Base-by-base conservation (phyloP, 2,329 filamentous ascomycete species). In the Aspergillus piperis region DNA sequence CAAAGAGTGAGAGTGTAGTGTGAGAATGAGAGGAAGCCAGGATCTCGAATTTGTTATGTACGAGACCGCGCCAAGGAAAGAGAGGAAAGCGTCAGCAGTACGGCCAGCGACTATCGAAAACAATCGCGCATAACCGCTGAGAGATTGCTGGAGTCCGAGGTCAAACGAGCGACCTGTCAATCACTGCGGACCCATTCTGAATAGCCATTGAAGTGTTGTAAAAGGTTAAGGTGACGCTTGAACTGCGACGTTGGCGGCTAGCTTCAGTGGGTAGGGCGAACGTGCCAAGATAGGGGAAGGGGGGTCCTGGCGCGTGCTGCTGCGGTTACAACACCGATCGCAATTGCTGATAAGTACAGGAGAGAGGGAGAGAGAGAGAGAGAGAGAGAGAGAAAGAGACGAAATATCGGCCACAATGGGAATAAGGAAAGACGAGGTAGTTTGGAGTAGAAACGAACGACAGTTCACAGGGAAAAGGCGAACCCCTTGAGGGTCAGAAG, bases 61-160 rank as follows among this genome's bases (percentile, higher is more conserved):
- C 60, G 51, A 23, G 56, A 60, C 39, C 17, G 32, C 52, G 48
- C 56, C 38, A 41, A 57, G 54, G 59, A 61, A 66, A 59, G 57
- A 65, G 51, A 62, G 38, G 38, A 30, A 19, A 57, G 54, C 51
- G 42, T 48, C 54, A 52, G 60, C 32, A 38, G 48, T 54, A 51
- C 47, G 58, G 61, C 60, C 56, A 60, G 62, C 62, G 64, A 50
- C 38, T 64, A 60, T 25, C 52, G 54, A 59, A 23, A 47, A 63
- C 59, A 64, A 53, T 48, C 54, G 51, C 62, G 63, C 64, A 68
- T 68, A 48, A 53, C 60, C 54, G 50, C 57, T 60, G 59, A 51
- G 53, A 57, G 55, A 13, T 52, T 58, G 41, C 48, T 41, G 55
- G 48, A 36, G 60, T 55, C 57, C 41, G 30, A 48, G 32, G 36